phyloP scores from a whole-genome alignment of 345 rosid species.

The Cochlearia excelsa region DNA sequence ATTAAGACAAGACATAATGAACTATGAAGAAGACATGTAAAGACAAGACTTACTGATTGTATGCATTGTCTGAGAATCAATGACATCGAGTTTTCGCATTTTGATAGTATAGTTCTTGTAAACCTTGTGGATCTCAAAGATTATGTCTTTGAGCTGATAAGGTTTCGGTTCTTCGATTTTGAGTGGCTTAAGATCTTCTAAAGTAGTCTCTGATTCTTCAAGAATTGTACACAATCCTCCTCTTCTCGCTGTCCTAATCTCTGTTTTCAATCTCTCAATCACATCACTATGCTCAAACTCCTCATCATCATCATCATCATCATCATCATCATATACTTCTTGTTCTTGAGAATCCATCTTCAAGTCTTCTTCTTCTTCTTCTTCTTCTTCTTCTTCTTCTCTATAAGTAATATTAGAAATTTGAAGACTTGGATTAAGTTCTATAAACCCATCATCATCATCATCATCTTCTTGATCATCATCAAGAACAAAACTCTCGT shows the following conservation, averaged over 20 bases:
- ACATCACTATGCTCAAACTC: slow-evolving; percentile 52
- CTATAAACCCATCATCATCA: slow-evolving; percentile 43
- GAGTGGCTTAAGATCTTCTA: slow-evolving; percentile 51
- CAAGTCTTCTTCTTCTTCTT: slow-evolving; percentile 30
- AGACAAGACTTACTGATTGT: slow-evolving; percentile 52
- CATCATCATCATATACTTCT: slow-evolving; percentile 34
- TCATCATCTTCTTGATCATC: slow-evolving; percentile 22
- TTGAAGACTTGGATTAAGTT: slow-evolving; percentile 37
- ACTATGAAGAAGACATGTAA: slow-evolving; percentile 20
- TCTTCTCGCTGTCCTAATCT: slow-evolving; percentile 55
- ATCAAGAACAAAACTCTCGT: slow-evolving; percentile 24
- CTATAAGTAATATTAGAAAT: slow-evolving; percentile 21
- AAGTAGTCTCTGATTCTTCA: slow-evolving; percentile 64
- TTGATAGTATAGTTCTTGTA: slow-evolving; percentile 58
- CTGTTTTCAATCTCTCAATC: slow-evolving; percentile 61
- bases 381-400: slow-evolving; percentile 12
- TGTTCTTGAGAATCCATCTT: slow-evolving; percentile 13
- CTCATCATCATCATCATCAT: slow-evolving; percentile 32
- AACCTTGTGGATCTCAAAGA: slow-evolving; percentile 57
- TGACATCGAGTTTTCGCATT: slow-evolving; percentile 73
- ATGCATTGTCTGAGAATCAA: slow-evolving; percentile 72
- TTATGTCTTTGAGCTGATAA: slow-evolving; percentile 44
- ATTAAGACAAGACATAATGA: slow-evolving; percentile 9
- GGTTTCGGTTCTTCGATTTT: slow-evolving; percentile 49
- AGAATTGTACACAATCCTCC: slow-evolving; percentile 79